Evolutionary conservation across 176 grass and related monocot genomes (phyloP).

Genomic region (Aegilops tauschii): DNA sequence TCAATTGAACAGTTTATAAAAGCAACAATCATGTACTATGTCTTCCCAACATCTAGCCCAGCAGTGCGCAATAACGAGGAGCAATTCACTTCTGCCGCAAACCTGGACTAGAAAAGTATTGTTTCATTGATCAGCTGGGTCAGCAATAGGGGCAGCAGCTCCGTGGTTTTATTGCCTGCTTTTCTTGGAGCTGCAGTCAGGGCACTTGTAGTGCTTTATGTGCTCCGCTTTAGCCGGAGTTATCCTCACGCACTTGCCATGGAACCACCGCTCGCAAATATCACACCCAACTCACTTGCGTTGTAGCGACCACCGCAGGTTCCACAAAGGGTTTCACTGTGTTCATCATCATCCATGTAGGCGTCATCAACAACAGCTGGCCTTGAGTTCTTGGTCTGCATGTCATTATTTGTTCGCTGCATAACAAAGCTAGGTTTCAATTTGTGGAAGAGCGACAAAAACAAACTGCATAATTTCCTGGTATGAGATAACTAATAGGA

Average conservation of each 20-base stretch:
- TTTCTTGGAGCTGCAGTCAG: slow-evolving; percentile 60
- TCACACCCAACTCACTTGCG: slow-evolving; percentile 50
- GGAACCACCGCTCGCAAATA: slow-evolving; percentile 70
- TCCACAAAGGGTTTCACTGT: slow-evolving; percentile 60
- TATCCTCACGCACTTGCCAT: slow-evolving; percentile 67
- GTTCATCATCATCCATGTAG: slow-evolving; percentile 41
- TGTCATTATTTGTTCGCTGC: slow-evolving; percentile 34
- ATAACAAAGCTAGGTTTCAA: slow-evolving; percentile 10
- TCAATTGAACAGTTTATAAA: slow-evolving; percentile 23
- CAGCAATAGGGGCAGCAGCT: slow-evolving; percentile 1
- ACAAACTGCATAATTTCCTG: not conserved
- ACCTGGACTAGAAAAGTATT: slow-evolving; percentile 11
- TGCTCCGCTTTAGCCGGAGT: slow-evolving; percentile 59
- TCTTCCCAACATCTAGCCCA: slow-evolving; percentile 18
- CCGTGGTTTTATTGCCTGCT: slow-evolving; percentile 35
- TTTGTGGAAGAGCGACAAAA: not conserved
- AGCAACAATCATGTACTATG: slow-evolving; percentile 35
- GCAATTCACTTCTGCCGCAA: slow-evolving; percentile 26
- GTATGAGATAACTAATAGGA: slow-evolving; percentile 10
- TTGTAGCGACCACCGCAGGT: slow-evolving; percentile 50
- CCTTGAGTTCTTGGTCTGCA: slow-evolving; percentile 25
- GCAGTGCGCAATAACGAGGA: slow-evolving; percentile 3
- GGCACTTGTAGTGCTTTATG: slow-evolving; percentile 78
- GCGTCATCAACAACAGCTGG: not conserved
- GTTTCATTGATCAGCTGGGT: slow-evolving; percentile 46